Base-by-base conservation (phyloP, 371 early-diverging fungal species). In the Apophysomyces trapeziformis region DNA sequence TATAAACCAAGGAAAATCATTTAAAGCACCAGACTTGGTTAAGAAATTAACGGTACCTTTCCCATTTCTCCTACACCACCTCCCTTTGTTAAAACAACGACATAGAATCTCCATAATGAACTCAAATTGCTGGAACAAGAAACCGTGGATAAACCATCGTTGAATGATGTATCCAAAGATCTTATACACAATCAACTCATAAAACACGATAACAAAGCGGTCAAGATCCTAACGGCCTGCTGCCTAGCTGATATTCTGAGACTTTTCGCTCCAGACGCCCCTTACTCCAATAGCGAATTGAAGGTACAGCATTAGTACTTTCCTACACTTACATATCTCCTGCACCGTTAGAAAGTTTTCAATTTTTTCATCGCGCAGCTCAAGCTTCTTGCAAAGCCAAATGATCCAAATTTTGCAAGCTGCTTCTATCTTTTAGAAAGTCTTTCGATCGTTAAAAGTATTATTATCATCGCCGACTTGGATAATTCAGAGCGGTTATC, bases 191-290 rank as follows among this genome's bases (percentile, higher is more conserved):
- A 86, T 11, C 75, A 89, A 44, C 77, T 97, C 36, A 65, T 93
- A 16, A 70, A 77, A 41, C 95, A 95, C 76, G 89, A 87, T 60
- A 94, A 95, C 73, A 85, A 88, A 39, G 91, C 90, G 2, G 92
- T 97, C 13, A 86, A 84, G 50, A 85, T 89, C 12, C 83, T 91
- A 18, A 85, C 89, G 1, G 92, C 96, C 1, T 94, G 95, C 77
- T 97, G 97, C 75, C 77, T 97, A 21, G 94, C 95, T 0, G 99
- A 97, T 68, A 80, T 96, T 2, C 84, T 99, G 59, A 85, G 96
- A 37, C 78, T 99, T 18, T 95, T 88, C 76, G 98, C 97, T 4
- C 97, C 98, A 7, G 92, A 95, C 43, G 93, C 95, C 3, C 99
- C 98, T 1, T 97, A 94, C 76, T 80, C 69, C 38, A 79, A 85